Base-by-base conservation (phyloP, 805 yeast species). In the Schwanniomyces yamadae region DNA sequence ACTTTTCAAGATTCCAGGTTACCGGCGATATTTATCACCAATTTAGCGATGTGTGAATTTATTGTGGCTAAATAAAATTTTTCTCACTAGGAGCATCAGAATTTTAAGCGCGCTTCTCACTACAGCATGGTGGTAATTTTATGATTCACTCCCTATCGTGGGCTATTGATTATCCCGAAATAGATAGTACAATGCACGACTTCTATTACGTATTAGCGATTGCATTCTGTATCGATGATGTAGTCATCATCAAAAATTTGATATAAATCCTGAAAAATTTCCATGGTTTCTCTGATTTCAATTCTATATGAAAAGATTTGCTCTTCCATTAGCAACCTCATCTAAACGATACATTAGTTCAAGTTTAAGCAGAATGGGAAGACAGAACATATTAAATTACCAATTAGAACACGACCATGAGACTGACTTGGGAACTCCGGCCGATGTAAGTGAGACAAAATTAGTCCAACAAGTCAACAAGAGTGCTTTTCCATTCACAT, bases 401-500 rank as follows among this genome's bases (percentile, higher is more conserved):
- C 69, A 65, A 44, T 46, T 62, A 39, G 68, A 65, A 33, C 65
- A 63, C 41, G 68, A 62, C 42, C 57, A 63, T 40, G 63, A 63
- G 35, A 56, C 69, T 13, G 69, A 64, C 42, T 46, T 62, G 23
- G 39, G 6, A 35, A 34, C 4, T 23, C 22, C 12, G 31, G 38
- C 22, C 13, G 39, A 19, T 6, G 11, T 8, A 8, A n/a, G 13
- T 13, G 17, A 27, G 29, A 18, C 29, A 2, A 5, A 15, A 6
- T 27, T 27, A 27, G 28, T 3, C 14, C 34, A 14, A 16, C 17
- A 40, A 37, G 35, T 30, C 27, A 35, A 29, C 11, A 24, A 15
- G 8, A 20, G 47, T 25, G 59, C 65, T 48, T 60, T 59, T 38
- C 74, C 74, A 4, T 77, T 77, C 53, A 62, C 69, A 1, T 61